These are phyloP conservation scores for Closterium sp. DNA, from an alignment of 139 green algal genomes.

Conservation along the genomic window DNA sequence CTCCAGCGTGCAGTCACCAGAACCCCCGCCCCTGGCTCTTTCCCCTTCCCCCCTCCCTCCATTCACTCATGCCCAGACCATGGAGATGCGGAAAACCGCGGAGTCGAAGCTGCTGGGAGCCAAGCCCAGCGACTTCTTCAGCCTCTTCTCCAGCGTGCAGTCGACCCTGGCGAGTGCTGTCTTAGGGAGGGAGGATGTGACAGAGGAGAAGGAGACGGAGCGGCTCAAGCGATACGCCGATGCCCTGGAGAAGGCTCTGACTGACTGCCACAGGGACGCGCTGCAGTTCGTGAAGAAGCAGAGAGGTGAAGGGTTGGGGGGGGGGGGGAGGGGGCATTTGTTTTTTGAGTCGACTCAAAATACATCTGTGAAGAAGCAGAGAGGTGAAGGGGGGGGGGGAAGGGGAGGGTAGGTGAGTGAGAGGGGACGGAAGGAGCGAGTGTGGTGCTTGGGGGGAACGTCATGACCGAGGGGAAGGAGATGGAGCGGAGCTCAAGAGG, in stretches of 20 bases:
- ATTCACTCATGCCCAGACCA: neutral
- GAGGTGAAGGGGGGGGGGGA: too few relatives aligned
- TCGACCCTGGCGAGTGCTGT: neutral
- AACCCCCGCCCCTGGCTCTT: neutral
- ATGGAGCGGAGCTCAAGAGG: too few relatives aligned
- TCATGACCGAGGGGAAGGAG: too few relatives aligned
- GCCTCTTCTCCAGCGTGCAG: neutral
- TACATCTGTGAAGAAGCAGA: too few relatives aligned
- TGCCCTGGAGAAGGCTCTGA: neutral
- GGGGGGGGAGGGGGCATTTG: too few relatives aligned
- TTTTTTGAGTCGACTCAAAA: too few relatives aligned
- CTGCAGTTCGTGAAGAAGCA: neutral
- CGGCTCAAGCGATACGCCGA: neutral
- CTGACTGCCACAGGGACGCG: neutral
- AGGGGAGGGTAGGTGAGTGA: too few relatives aligned
- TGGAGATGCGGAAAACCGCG: neutral
- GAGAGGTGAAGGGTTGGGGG: neutral
- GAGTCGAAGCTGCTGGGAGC: neutral
- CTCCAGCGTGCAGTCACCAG: neutral
- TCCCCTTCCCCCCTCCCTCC: neutral
- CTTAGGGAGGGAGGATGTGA: neutral
- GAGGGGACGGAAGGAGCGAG: too few relatives aligned
- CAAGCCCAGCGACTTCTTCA: neutral
- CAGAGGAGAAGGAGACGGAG: neutral
- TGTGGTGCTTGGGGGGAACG: too few relatives aligned